phyloP scores from a whole-genome alignment of 106 monocot genomes.

The Vanilla planifolia region DNA sequence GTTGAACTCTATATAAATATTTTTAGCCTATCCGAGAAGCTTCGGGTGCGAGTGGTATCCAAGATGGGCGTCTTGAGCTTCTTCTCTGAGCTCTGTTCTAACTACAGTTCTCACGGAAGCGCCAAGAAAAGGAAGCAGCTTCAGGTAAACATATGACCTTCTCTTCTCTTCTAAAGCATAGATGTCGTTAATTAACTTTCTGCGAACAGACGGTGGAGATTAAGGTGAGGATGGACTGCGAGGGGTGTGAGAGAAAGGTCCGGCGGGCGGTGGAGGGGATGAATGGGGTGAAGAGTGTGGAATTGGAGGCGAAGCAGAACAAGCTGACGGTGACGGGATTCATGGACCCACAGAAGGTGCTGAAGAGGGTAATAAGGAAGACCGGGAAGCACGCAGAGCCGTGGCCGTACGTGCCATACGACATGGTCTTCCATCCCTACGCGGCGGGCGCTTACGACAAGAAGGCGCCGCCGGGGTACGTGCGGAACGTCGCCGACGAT shows the following conservation, averaged over 20 bases:
- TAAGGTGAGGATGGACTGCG: slow-evolving; percentile 10
- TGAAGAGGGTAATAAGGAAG: slow-evolving; percentile 13
- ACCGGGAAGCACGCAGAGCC: slow-evolving; percentile 19
- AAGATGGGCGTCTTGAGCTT: background rate
- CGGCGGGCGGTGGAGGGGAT: background rate
- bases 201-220: slow-evolving; percentile 7
- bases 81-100: background rate
- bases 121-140: background rate
- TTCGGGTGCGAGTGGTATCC: too few relatives aligned
- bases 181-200: too few relatives aligned
- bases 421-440: slow-evolving; percentile 9
- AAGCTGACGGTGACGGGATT: slow-evolving; percentile 21
- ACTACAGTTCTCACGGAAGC: background rate
- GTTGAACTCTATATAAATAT: too few relatives aligned
- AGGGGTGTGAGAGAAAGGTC: slow-evolving; percentile 5
- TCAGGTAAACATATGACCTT: background rate
- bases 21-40: too few relatives aligned
- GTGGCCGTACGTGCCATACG: slow-evolving; percentile 18
- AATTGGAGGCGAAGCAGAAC: slow-evolving; percentile 6
- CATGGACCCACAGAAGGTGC: slow-evolving; percentile 19
- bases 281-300: slow-evolving; percentile 5
- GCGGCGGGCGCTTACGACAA: slow-evolving; percentile 18
- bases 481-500: slow-evolving; percentile 5
- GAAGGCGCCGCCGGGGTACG: slow-evolving; percentile 24
- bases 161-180: too few relatives aligned